Evolutionary conservation across 352 stramenopile species (phyloP), one percentile per base, ranked within the genome.

Genomic region (Phytopythium kandeliae): DNA sequence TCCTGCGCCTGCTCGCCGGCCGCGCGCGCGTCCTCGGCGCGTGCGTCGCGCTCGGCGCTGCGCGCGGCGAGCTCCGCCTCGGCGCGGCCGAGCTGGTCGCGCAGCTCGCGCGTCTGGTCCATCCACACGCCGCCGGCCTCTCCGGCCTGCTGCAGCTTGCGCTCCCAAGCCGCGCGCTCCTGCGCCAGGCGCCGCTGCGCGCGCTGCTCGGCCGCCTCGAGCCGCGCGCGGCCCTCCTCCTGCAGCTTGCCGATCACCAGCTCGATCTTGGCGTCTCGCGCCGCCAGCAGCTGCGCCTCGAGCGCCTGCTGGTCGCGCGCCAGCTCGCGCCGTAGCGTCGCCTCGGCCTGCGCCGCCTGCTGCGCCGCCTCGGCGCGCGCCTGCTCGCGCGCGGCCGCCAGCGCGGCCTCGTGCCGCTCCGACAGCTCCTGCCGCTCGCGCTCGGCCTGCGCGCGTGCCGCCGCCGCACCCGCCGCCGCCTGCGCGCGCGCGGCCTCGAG

Each of bases 61-160:
- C 85, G 47, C 42, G 75, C 55, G n/a, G 88, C 71, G 34, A 73
- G 59, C 24, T 52, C 42, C 13, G 68, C 55, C 40, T 88, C 73
- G 37, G 88, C 51, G 24, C 71, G 74, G 48, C 60, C 62, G 33
- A 83, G 53, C 43, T 87, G 86, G 35, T 87, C 81, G 54, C 86
- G 78, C 34, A 92, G 57, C 54, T 88, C 78, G 17, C 76, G 71
- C 54, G 86, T 89, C 66, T 92, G 89, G 35, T 89, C 81, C 78
- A 92, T 89, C 81, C 81, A 92, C n/a, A 87, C 77, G 30, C 61
- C 62, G 22, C 90, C 78, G n/a, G 89, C 78, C 54, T 92, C 77
- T 55, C 65, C 79, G 17, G 77, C 85, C 54, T 88, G 77, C 58
- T 84, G 82, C 52, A 87, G 67, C 51, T 89, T 86, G 46, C 77